Evolutionary conservation across 116 monocot genomes (phyloP), one percentile per base, ranked within the genome.

Genomic region (Posidonia oceanica): DNA sequence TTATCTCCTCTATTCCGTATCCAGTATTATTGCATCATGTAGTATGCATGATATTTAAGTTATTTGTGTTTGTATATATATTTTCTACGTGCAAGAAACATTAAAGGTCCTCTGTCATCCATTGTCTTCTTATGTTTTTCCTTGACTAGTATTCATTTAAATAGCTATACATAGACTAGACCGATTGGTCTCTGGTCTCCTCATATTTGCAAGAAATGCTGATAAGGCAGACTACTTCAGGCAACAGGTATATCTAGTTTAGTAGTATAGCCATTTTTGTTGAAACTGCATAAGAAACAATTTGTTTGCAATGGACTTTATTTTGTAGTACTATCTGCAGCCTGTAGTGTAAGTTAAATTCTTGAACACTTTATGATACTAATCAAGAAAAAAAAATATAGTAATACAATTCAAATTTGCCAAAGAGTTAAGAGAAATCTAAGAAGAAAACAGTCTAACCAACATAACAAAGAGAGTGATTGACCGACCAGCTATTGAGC

Each of bases 101-200:
- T 39, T 14, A 14, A 38, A 59, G 7, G 22, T 59, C 39, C 17
- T n/a, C n/a, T 39, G 14, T 41, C 4, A 38, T 3, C 14, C 1
- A 16, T 15, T 37, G 15, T 63, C 14, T 63, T 3, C 16, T 5
- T 41, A 39, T 38, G 12, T 13, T 55, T 76, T 62, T 84, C 83
- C 81, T 89, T 89, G 55, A 89, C 81, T 13, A 29, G 61, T 41
- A 69, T 71, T 80, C 62, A 77, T 84, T 66, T 64, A 39, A n/a
- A 75, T 71, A 98, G 98, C 98, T 4, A 79, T 98, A 67, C 98
- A 98, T 76, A 81, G 98, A 44, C 66, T 98, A 76, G 98, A 98
- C 75, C 92, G 98, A 44, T 81, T 98, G 70, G 93, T 98, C 81
- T 98, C 98, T 70, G 98, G 98, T 67, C 88, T 98, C 55, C 93